Percentiles rank a stretch among this genome's conserved stretches.
phyloP scores from a whole-genome alignment of 1,284 basidiomycete genomes.

The Melampsora americana region DNA sequence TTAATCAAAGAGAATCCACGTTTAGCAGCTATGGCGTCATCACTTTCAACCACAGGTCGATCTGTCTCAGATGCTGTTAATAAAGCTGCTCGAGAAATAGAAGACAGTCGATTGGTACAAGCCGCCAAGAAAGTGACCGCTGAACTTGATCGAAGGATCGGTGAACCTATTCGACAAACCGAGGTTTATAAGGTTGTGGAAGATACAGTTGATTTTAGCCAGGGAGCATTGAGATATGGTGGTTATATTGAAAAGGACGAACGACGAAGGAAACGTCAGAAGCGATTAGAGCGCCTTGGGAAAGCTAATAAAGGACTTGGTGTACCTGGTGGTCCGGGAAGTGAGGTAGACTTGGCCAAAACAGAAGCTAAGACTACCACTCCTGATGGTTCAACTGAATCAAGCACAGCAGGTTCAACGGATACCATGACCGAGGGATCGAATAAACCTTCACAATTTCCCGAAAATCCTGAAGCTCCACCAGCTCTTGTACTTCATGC shows the following conservation, averaged over 20 bases:
- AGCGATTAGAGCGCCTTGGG: constrained; percentile 76
- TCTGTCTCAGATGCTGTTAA: constrained; percentile 90
- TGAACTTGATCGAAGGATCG: constrained; percentile 54
- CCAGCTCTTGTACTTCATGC: constrained; percentile 77
- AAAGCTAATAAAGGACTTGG: constrained; percentile 61
- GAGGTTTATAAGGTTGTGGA: constrained; percentile 88
- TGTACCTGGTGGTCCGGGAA: constrained; percentile 54
- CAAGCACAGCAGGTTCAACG: constrained; percentile 49
- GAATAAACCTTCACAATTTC: constrained; percentile 55
- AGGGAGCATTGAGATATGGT: constrained; percentile 76
- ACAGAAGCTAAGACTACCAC: constrained; percentile 69
- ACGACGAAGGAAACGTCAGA: constrained; percentile 69
- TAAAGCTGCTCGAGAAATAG: constrained; percentile 83
- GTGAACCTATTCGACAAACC: constrained; percentile 90
- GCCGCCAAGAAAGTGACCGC: constrained; percentile 60
- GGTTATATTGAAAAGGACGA: constrained; percentile 91
- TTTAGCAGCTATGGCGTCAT: constrained; percentile 82
- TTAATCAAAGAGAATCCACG: constrained; percentile 96
- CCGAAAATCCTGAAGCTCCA: constrained; percentile 66
- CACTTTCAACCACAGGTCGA: constrained; percentile 80
- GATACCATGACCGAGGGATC: constrained; percentile 36
- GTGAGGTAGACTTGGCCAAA: constrained; percentile 56
- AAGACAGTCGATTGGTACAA: constrained; percentile 87
- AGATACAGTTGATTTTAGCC: constrained; percentile 87
- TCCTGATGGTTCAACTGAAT: constrained; percentile 52